These are phyloP conservation scores for Penicillium paneum DNA, from an alignment of 2,329 filamentous ascomycete species.

Conservation along the genomic window DNA sequence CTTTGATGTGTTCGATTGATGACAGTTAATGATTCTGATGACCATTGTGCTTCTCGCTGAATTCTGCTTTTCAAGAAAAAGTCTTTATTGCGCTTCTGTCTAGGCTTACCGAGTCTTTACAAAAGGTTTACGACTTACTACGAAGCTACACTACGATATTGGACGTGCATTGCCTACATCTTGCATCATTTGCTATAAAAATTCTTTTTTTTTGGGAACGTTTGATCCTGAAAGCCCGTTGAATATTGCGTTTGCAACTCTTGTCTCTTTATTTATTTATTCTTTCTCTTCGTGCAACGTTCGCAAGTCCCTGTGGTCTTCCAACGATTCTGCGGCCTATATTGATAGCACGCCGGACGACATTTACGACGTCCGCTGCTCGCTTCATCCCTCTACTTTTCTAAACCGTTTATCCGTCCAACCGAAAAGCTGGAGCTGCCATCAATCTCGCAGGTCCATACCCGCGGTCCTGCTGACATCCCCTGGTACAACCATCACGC, in stretches of 20 bases:
- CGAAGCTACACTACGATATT: slow-evolving; percentile 24
- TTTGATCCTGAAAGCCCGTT: background rate
- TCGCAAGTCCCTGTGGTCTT: background rate
- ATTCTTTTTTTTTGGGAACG: background rate
- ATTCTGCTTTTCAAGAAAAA: slow-evolving; percentile 16
- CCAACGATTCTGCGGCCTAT: slow-evolving; percentile 2
- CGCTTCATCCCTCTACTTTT: slow-evolving; percentile 11
- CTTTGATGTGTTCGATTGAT: slow-evolving; percentile 17
- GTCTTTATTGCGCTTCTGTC: slow-evolving; percentile 14
- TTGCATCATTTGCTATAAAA: slow-evolving; percentile 3
- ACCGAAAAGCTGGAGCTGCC: slow-evolving; percentile 94
- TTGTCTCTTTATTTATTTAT: background rate
- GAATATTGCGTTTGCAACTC: slow-evolving; percentile 1
- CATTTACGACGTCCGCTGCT: slow-evolving; percentile 24
- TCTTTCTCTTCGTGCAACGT: slow-evolving; percentile 11
- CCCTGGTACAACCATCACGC: slow-evolving; percentile 67
- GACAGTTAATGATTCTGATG: slow-evolving; percentile 37
- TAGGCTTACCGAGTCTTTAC: slow-evolving; percentile 19
- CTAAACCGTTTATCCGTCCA: slow-evolving; percentile 41
- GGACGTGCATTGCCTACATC: slow-evolving; percentile 29
- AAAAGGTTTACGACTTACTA: slow-evolving; percentile 34
- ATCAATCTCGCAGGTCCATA: slow-evolving; percentile 77
- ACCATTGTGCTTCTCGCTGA: slow-evolving; percentile 12
- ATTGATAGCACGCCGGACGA: slow-evolving; percentile 22
- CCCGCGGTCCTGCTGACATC: slow-evolving; percentile 71